A percentile compares a stretch with the other conserved stretches of the same genome.
Conservation (phyloP, 2,329 filamentous ascomycete species). For the Macrophomina pseudophaseolina region DNA sequence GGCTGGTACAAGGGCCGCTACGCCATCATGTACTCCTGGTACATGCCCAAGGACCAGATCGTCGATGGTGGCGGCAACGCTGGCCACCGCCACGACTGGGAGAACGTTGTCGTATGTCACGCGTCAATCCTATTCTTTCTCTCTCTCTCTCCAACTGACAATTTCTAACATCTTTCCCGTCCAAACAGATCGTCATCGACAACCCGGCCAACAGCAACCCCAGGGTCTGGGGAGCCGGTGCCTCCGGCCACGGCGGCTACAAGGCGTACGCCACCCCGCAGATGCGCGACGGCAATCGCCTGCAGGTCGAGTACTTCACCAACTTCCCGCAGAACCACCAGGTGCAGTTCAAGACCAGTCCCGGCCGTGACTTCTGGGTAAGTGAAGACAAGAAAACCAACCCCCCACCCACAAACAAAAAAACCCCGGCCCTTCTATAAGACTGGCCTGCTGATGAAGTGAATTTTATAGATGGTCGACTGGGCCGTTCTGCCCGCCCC, state of each 20-base stretch:
- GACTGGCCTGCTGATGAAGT: neutral
- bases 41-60: constrained; percentile 54
- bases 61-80: constrained; percentile 40
- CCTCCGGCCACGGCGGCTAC: constrained; percentile 46
- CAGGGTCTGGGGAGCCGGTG: constrained; percentile 43
- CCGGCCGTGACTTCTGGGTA: neutral
- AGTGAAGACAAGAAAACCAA: too few relatives aligned
- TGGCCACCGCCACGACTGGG: constrained; percentile 51
- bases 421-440: too few relatives aligned
- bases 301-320: constrained; percentile 44
- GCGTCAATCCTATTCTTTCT: constrained; percentile 32
- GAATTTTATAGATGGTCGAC: constrained; percentile 40
- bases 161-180: neutral
- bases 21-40: constrained; percentile 53
- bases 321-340: constrained; percentile 43
- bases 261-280: constrained; percentile 37
- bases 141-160: neutral
- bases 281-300: constrained; percentile 31
- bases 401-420: too few relatives aligned
- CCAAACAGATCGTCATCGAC: constrained; percentile 25
- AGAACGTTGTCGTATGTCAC: constrained; percentile 44
- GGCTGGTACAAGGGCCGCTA: constrained; percentile 37
- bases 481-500: constrained; percentile 50
- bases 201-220: constrained; percentile 32
- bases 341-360: constrained; percentile 30